phyloP scores from a whole-genome alignment of 2,329 filamentous ascomycete genomes.

The Fusarium sp. region DNA sequence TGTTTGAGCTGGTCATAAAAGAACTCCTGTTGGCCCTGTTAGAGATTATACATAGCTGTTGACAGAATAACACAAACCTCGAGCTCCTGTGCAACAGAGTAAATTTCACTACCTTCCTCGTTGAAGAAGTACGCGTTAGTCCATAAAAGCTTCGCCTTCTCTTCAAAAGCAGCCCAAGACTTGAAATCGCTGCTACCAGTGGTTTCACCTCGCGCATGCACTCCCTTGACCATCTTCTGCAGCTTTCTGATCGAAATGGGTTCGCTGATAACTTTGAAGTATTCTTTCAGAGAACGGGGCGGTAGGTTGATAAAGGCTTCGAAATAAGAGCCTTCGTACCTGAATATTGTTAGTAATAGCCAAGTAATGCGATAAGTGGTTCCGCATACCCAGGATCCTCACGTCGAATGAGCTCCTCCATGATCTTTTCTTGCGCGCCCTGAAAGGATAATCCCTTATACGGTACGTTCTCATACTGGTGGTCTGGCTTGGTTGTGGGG shows the following conservation, averaged over 20 bases:
- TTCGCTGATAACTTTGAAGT: slow-evolving; percentile 85
- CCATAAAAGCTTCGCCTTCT: slow-evolving; percentile 86
- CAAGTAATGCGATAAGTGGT: neutral
- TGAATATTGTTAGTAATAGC: slow-evolving; percentile 55
- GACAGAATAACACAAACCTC: slow-evolving; percentile 67
- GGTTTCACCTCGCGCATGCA: slow-evolving; percentile 75
- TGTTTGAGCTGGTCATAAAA: slow-evolving; percentile 78
- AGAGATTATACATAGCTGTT: slow-evolving; percentile 6
- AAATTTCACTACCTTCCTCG: slow-evolving; percentile 90
- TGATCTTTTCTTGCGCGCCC: slow-evolving; percentile 86
- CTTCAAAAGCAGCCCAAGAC: slow-evolving; percentile 84
- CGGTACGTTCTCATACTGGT: slow-evolving; percentile 67
- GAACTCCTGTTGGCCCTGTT: slow-evolving; percentile 66
- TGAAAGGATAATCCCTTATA: slow-evolving; percentile 84
- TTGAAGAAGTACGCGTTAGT: slow-evolving; percentile 91
- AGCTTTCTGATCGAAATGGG: slow-evolving; percentile 84
- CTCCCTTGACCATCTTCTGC: slow-evolving; percentile 81
- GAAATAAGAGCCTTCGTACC: slow-evolving; percentile 77
- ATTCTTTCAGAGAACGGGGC: slow-evolving; percentile 81
- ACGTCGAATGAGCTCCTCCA: slow-evolving; percentile 79
- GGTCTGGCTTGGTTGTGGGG: slow-evolving; percentile 61
- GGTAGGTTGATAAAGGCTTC: slow-evolving; percentile 84
- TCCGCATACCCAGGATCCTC: slow-evolving; percentile 71
- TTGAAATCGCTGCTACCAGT: slow-evolving; percentile 79
- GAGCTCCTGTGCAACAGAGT: slow-evolving; percentile 79